Evolutionary conservation across 169 alveolate genomes (phyloP).

Genomic region (Plasmodium fragile): DNA sequence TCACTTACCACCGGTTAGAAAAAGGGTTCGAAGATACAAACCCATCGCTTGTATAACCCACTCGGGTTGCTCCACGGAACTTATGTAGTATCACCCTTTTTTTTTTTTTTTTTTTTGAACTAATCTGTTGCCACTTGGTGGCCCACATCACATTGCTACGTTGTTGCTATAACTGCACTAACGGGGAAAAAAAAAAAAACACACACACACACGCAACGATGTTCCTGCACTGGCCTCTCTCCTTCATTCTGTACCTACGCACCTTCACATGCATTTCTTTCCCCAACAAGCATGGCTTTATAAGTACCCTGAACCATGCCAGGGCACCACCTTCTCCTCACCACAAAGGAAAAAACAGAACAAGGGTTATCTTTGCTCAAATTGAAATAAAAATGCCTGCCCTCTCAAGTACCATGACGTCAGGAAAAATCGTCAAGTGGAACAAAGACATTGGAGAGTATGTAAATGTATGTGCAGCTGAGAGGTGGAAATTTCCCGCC

Average conservation of each 20-base stretch:
- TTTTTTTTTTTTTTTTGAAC: no score
- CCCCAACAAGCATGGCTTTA: slow-evolving; percentile 21
- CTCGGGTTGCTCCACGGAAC: background rate
- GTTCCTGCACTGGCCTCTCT: background rate
- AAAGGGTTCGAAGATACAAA: background rate
- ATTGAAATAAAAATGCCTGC: slow-evolving; percentile 81
- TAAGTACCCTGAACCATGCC: background rate
- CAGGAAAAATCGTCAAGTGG: slow-evolving; percentile 87
- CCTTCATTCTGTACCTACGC: slow-evolving; percentile 7
- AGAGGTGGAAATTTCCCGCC: background rate
- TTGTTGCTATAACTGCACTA: background rate
- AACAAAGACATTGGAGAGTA: slow-evolving; percentile 80
- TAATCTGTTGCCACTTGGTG: background rate
- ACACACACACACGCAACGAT: background rate
- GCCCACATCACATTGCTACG: background rate
- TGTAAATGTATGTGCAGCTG: slow-evolving; percentile 60
- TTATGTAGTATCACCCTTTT: background rate
- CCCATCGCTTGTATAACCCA: background rate
- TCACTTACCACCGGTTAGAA: background rate
- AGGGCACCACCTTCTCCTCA: background rate
- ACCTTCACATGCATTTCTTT: slow-evolving; percentile 20
- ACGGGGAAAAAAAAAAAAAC: background rate
- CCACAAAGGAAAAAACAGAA: slow-evolving; percentile 7
- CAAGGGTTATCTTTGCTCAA: slow-evolving; percentile 20
- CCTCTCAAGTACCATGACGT: slow-evolving; percentile 83